Evolutionary conservation across 2,329 filamentous ascomycete species (phyloP).

Genomic region (Phyllosticta ampelicida): DNA sequence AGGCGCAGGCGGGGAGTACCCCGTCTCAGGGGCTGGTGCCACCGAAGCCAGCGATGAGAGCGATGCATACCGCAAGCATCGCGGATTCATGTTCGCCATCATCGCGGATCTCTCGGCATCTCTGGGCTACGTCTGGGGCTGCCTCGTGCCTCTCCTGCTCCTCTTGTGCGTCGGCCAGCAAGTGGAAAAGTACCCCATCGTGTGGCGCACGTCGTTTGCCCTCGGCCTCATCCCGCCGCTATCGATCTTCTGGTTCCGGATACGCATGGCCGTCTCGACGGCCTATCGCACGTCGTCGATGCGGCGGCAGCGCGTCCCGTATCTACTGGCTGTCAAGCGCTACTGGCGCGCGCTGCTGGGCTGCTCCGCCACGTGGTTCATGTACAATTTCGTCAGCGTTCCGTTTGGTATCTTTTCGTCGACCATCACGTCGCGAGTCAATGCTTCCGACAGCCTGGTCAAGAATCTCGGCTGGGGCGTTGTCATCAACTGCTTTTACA

Average conservation of each 20-base stretch:
- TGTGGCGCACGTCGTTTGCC: constrained; percentile 43
- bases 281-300: constrained; percentile 39
- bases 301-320: constrained; percentile 32
- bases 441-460: constrained; percentile 15
- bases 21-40: constrained; percentile 39
- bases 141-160: constrained; percentile 40
- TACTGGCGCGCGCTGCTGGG: constrained; percentile 43
- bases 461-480: constrained; percentile 18
- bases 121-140: constrained; percentile 42
- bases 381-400: constrained; percentile 45
- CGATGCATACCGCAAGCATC: constrained; percentile 32
- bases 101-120: constrained; percentile 41
- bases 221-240: constrained; percentile 41
- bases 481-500: constrained; percentile 19
- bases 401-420: constrained; percentile 47
- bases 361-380: constrained; percentile 40
- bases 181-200: constrained; percentile 29
- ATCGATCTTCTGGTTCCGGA: constrained; percentile 43
- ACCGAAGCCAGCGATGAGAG: constrained; percentile 45
- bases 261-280: constrained; percentile 42
- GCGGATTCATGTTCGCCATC: constrained; percentile 49
- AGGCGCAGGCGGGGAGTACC: constrained; percentile 40
- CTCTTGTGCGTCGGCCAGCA: constrained; percentile 39
- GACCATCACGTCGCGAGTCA: constrained; percentile 32
- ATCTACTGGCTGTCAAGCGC: constrained; percentile 36